Base-by-base conservation (phyloP, 352 stramenopile genomes). In the Globisporangium spiculum region DNA sequence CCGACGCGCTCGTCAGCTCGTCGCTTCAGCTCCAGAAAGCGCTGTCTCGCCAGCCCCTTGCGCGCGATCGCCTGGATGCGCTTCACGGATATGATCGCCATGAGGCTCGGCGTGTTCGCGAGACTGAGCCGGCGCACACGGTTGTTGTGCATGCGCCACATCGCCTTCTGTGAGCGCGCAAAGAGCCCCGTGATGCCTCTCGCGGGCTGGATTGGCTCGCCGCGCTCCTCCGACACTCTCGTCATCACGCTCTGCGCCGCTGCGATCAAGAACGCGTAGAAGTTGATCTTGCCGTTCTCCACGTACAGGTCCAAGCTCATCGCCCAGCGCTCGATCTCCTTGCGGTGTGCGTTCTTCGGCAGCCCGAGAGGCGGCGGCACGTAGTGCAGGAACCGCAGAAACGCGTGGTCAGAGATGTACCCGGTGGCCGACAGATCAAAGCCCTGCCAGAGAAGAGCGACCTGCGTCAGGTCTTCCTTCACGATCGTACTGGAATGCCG, bases 321-420 rank as follows among this genome's bases (percentile, higher is more conserved):
- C 6, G 71, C 70, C 75, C 75, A 84, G 6, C 48, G 57, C 41
- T 80, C 76, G 22, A 84, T 50, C 14, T 84, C 76, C 20, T 60
- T 65, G 10, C 74, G 72, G n/a, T 58, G 55, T 2, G 70, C 34
- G 16, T 71, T 48, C 52, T 67, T 68, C 2, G 73, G 73, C 0
- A 85, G 60, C 7, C 79, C 79, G 2, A 87, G 62, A 6, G 79
- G 79, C 34, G 71, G 77, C 1, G 75, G 75, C 12, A 87, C 67
- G 27, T 75, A 62, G 18, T 68, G 76, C 22, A 83, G 46, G 27
- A 87, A 78, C 14, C 71, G 71, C 34, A 83, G 65, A 20, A 87
- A 81, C 2, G 71, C 62, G 68, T 85, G 76, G 36, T 82, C 75
- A 1, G 67, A 70, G 24, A 85, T 60, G 46, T 70, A 80, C 12